Base-by-base conservation (phyloP, 2,329 filamentous ascomycete genomes). In the Trichoderma cornu-damae region DNA sequence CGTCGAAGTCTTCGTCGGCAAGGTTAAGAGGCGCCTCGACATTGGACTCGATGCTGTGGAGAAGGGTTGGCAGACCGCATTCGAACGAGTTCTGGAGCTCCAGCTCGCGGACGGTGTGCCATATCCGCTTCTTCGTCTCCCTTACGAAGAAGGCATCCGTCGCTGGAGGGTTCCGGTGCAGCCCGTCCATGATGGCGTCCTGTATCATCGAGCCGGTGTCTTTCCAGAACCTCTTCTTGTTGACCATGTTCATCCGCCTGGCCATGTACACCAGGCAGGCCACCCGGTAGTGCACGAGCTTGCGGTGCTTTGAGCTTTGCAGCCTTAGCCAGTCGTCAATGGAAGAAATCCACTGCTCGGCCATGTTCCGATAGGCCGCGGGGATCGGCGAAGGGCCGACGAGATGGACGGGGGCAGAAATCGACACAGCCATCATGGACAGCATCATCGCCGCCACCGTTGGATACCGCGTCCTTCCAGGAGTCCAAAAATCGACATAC, bases 171-270 rank as follows among this genome's bases (percentile, higher is more conserved):
- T 46, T 44, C 9, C 51, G 40, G 28, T 54, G 42, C 4, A 54
- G 22, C 1, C 51, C 51, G 28, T 54, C 51, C 22, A 44, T 46
- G 7, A 54, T 37, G 1, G 51, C 51, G 12, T 54, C 51, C n/a
- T 54, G 51, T 0, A 54, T 22, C 1, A 54, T 12, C 18, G 40
- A 54, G 20, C 51, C 51, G 4, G 51, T 54, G 4, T 54, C 51
- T 46, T 54, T 54, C 51, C 51, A 54, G 16, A 54, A 54, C 14
- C 30, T 54, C 40, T 54, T 54, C 40, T 54, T 54, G 6, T 34
- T 22, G 2, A 54, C 40, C 30, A 46, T 6, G 16, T 54, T 44
- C 51, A 54, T 54, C 14, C 51, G 30, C 11, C 42, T 54, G n/a
- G 51, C 51, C 1, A 54, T 28, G 7, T 54, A 54, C 37, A 37